phyloP scores from a whole-genome alignment of 805 yeast species.

The Candida dendrica region DNA sequence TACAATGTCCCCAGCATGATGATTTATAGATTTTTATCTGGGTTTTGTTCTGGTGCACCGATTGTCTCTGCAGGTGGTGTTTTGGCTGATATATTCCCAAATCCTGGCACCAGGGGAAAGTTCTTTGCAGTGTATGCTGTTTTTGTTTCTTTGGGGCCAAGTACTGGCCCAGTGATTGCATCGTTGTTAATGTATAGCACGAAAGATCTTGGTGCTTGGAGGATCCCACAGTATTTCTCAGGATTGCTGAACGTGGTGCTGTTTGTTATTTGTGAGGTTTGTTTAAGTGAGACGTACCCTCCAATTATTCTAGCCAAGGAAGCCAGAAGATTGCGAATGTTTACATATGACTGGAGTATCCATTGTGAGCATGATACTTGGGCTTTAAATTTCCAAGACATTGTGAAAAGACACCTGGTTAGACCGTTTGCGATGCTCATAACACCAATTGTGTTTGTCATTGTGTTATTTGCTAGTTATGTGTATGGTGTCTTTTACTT shows the following conservation, averaged over 20 bases:
- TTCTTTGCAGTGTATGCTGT: conserved; percentile 44
- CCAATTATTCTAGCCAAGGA: conserved; percentile 9
- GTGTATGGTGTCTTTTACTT: conserved; percentile 42
- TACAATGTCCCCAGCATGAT: conserved; percentile 43
- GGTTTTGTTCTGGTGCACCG: conserved; percentile 54
- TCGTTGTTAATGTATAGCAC: conserved; percentile 38
- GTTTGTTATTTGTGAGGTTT: conserved; percentile 30
- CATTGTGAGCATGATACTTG: conserved; percentile 13
- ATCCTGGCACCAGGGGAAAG: conserved; percentile 42
- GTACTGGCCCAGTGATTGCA: conserved; percentile 41
- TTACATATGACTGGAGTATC: conserved; percentile 5
- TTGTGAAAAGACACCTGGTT: conserved; percentile 9
- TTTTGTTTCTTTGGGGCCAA: conserved; percentile 37
- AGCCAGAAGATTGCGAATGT: conserved; percentile 7
- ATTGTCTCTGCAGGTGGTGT: conserved; percentile 51
- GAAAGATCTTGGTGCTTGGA: conserved; percentile 38
- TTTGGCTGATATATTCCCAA: conserved; percentile 42
- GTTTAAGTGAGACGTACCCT: conserved; percentile 9
- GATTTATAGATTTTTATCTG: conserved; percentile 50
- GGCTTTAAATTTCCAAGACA: conserved; percentile 9
- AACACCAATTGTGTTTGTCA: conserved; percentile 29
- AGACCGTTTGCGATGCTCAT: conserved; percentile 13
- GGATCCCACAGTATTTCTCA: conserved; percentile 48
- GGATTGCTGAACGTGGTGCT: conserved; percentile 34
- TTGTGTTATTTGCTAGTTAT: conserved; percentile 40